Conservation (phyloP, 441 rosid species). For the Pelargonium cotyledonis region DNA sequence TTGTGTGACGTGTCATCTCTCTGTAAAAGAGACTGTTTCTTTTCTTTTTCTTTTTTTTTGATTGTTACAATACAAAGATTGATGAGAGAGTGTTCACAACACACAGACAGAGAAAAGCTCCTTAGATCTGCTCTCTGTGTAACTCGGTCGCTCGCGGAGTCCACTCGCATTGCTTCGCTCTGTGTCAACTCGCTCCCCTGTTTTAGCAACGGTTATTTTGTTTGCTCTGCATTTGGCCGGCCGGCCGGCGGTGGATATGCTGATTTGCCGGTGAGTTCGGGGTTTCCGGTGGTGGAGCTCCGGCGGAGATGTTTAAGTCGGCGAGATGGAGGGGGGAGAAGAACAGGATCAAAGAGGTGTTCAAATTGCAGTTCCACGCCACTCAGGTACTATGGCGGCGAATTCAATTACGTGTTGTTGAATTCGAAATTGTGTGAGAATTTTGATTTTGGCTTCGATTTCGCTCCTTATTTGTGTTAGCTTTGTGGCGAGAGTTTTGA, state of each 20-base stretch:
- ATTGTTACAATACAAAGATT: slow-evolving; percentile 6
- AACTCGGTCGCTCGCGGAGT: not conserved
- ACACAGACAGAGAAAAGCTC: not conserved
- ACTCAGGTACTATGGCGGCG: slow-evolving; percentile 44
- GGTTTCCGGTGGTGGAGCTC: slow-evolving; percentile 26
- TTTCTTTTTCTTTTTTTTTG: too few species aligned
- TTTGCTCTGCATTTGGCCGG: slow-evolving; percentile 22
- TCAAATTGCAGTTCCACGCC: slow-evolving; percentile 73
- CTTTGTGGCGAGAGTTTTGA: not conserved
- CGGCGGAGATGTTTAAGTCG: slow-evolving; percentile 61
- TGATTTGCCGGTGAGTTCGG: slow-evolving; percentile 23
- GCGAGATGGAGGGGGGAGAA: slow-evolving; percentile 74
- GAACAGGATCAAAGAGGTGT: slow-evolving; percentile 66
- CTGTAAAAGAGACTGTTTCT: slow-evolving; percentile 19
- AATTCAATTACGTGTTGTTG: not conserved
- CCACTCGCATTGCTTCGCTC: too few species aligned
- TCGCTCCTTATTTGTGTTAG: not conserved
- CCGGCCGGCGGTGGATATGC: slow-evolving; percentile 24
- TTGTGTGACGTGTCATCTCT: slow-evolving; percentile 20
- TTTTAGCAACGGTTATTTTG: not conserved
- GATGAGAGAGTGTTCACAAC: slow-evolving; percentile 13
- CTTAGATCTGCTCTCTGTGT: slow-evolving; percentile 28
- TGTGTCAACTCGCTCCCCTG: not conserved
- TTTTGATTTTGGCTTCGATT: not conserved
- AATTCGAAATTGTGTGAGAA: not conserved